phyloP scores from a whole-genome alignment of 1,284 basidiomycete genomes.

The Neotropicomus parvogracilis region DNA sequence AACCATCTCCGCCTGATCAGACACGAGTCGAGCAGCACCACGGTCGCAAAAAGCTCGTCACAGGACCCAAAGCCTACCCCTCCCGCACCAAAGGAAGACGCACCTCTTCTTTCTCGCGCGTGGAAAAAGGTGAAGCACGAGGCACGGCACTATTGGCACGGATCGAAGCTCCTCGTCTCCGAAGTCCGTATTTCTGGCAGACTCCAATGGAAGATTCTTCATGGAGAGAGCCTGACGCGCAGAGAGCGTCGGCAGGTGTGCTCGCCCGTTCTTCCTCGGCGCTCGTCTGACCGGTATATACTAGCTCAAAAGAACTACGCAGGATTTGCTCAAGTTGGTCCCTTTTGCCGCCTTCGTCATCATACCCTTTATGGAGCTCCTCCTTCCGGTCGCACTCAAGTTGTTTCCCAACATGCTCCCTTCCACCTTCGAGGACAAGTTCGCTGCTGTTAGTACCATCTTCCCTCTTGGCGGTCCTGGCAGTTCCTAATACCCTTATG shows the following conservation, averaged over 20 bases:
- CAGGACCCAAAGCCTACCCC: slow-evolving; percentile 46
- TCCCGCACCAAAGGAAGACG: slow-evolving; percentile 52
- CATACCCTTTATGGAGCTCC: slow-evolving; percentile 97
- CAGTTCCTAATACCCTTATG: neutral
- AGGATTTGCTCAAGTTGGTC: slow-evolving; percentile 87
- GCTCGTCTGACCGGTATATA: slow-evolving; percentile 2
- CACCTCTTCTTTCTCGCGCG: slow-evolving; percentile 54
- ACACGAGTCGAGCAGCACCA: slow-evolving; percentile 17
- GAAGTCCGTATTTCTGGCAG: slow-evolving; percentile 90
- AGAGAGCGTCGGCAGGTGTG: slow-evolving; percentile 89
- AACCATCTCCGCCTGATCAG: slow-evolving; percentile 5
- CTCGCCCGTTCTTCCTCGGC: slow-evolving; percentile 4
- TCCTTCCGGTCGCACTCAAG: slow-evolving; percentile 96
- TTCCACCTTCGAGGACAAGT: slow-evolving; percentile 98
- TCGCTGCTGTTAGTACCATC: slow-evolving; percentile 68
- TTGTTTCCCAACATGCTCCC: slow-evolving; percentile 99
- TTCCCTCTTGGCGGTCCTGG: neutral
- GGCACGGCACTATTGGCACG: slow-evolving; percentile 96
- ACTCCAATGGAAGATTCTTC: slow-evolving; percentile 88
- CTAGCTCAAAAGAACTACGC: slow-evolving; percentile 89
- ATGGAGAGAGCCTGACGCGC: slow-evolving; percentile 88
- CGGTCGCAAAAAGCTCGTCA: slow-evolving; percentile 13
- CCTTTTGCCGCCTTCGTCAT: slow-evolving; percentile 95
- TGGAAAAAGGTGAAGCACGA: slow-evolving; percentile 98
- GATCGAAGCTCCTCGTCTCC: slow-evolving; percentile 90